Conservation (phyloP, 768 basidiomycete genomes). For the Pulveroboletus ravenelii region DNA sequence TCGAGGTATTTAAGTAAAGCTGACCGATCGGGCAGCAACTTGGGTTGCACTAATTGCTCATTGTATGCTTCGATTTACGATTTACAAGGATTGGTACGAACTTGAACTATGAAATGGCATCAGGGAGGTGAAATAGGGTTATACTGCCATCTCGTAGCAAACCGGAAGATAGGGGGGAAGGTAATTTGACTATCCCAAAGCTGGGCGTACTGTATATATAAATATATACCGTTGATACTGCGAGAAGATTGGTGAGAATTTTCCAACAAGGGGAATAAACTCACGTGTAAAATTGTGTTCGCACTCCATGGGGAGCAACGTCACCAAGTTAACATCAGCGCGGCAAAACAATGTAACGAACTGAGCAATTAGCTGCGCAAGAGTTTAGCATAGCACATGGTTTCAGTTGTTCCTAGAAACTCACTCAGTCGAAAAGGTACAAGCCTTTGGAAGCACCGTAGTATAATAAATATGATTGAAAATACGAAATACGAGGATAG, state of each 20-base stretch:
- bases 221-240: conserved; percentile 6
- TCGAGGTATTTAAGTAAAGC: neutral
- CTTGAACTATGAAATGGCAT: neutral
- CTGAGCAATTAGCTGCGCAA: conserved; percentile 5
- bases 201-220: neutral
- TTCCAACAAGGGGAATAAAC: neutral
- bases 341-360: neutral
- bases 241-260: neutral
- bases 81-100: neutral
- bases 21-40: neutral
- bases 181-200: neutral
- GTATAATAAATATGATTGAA: conserved; percentile 3
- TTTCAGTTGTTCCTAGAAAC: neutral
- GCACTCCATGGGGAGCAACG: neutral
- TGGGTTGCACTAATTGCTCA: neutral
- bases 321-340: neutral
- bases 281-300: neutral
- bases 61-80: neutral
- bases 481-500: conserved; percentile 13
- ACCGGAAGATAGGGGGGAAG: neutral
- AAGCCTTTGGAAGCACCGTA: conserved; percentile 1
- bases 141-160: neutral
- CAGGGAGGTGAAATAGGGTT: neutral
- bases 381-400: neutral
- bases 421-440: conserved; percentile 9